Evolutionary conservation across 2,329 filamentous ascomycete genomes (phyloP), one percentile per base, ranked within the genome.

Genomic region (Calonectria henricotiae): DNA sequence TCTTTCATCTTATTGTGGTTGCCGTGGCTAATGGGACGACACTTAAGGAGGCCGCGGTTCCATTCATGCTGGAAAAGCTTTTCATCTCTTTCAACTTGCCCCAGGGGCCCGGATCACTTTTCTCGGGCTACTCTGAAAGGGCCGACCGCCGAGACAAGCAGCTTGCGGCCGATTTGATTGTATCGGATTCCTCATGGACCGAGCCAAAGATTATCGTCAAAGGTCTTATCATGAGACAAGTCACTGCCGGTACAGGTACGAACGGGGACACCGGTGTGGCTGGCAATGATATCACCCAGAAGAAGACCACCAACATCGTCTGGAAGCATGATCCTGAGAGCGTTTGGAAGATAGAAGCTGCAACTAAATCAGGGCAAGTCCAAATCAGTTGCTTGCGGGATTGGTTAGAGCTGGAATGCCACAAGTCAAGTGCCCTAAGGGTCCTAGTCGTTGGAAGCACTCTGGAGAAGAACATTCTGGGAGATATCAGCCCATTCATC

Each of bases 131-230:
- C 30, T 30, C 27, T 25, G 30, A 35, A 32, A 12, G 32, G 17
- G 27, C 35, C 17, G 32, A 32, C 5, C 51, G 35, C 12, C 32
- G 51, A 32, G 51, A 35, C 51, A 32, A 39, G 17, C 27, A 58
- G 32, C 32, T 58, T 17, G 35, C 51, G 5, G 35, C 51, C 13
- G 51, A 58, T 37, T 35, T 58, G 30, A 37, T 58, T 35, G 51
- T 58, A n/a, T 58, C 51, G 27, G 51, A 58, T 58, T 20, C 12
- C 7, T 32, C 15, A 17, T 58, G 51, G 51, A n/a, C 32, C 2
- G 35, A 58, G 51, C 51, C 51, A 20, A 58, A 37, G 32, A 32
- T 58, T 58, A 39, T 35, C 32, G 35, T 58, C 51, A 35, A 58
- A 58, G 35, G 35, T 4, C 35, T 58, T 58, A 35, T 35, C 32